These are phyloP conservation scores for Zymoseptoria crescenta DNA, from an alignment of 2,329 filamentous ascomycete genomes.

Conservation along the genomic window DNA sequence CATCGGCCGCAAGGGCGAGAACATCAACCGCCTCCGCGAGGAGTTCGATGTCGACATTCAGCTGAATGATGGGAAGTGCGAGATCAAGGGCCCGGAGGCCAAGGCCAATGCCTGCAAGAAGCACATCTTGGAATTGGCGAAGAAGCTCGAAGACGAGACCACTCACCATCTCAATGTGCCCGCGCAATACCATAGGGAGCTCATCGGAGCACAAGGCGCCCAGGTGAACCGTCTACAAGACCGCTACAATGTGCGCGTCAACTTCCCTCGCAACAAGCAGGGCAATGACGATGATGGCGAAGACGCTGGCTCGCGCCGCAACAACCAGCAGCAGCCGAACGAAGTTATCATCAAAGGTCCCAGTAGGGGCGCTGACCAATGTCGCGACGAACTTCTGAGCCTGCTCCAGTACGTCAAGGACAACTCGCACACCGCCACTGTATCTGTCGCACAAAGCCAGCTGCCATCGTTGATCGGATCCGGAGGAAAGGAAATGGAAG, in stretches of 20 bases:
- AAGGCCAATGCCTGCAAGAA: constrained; percentile 83
- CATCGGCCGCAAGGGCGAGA: constrained; percentile 59
- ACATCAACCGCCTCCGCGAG: constrained; percentile 61
- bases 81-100: constrained; percentile 89
- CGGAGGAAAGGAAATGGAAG: constrained; percentile 83
- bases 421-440: constrained; percentile 69
- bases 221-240: constrained; percentile 89
- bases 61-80: constrained; percentile 86
- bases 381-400: constrained; percentile 82
- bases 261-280: constrained; percentile 69
- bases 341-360: constrained; percentile 88
- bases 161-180: constrained; percentile 84
- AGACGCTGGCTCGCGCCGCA: constrained; percentile 55
- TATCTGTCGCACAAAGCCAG: constrained; percentile 84
- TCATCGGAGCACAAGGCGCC: constrained; percentile 80
- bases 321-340: constrained; percentile 66
- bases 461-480: constrained; percentile 90
- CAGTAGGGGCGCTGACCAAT: constrained; percentile 85
- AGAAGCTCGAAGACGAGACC: constrained; percentile 83
- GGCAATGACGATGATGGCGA: constrained; percentile 58
- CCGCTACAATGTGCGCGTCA: constrained; percentile 87
- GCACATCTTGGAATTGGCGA: constrained; percentile 70
- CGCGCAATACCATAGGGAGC: constrained; percentile 84
- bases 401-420: constrained; percentile 85
- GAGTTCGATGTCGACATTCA: constrained; percentile 73